Evolutionary conservation across 176 grass and related monocot species (phyloP).

Genomic region (Triticum timopheevii): DNA sequence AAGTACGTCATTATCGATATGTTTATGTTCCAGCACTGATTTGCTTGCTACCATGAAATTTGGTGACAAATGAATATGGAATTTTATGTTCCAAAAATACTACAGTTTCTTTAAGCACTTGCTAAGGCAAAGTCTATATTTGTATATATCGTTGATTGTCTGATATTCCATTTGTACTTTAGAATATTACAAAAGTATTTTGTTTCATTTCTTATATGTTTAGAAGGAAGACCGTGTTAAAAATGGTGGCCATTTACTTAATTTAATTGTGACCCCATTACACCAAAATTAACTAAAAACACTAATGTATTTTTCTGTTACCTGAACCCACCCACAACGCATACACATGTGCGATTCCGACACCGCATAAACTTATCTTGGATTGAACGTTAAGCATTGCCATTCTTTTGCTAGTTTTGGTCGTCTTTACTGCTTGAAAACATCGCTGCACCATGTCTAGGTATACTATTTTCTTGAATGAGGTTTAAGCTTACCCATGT

Average conservation of each 20-base stretch:
- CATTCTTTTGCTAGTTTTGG: background rate
- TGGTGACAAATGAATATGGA: background rate
- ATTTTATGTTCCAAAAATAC: background rate
- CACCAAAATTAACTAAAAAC: background rate
- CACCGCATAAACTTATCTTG: background rate
- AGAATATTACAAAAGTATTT: background rate
- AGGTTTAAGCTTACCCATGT: background rate
- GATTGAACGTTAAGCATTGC: background rate
- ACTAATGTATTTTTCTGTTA: background rate
- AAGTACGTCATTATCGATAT: constrained; percentile 66
- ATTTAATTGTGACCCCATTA: background rate
- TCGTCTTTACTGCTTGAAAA: background rate
- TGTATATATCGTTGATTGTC: background rate
- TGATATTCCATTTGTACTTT: background rate
- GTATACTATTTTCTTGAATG: background rate
- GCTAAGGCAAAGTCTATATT: constrained; percentile 1
- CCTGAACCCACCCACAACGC: background rate
- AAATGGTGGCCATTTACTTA: background rate
- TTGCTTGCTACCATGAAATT: constrained; percentile 26
- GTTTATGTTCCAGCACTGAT: constrained; percentile 1
- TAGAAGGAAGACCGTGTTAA: no score
- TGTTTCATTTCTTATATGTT: no score
- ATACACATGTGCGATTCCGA: background rate
- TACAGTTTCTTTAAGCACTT: background rate
- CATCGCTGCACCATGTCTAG: background rate